Evolutionary conservation across 768 basidiomycete genomes (phyloP).

Genomic region (Cystofilobasidium capitatum): DNA sequence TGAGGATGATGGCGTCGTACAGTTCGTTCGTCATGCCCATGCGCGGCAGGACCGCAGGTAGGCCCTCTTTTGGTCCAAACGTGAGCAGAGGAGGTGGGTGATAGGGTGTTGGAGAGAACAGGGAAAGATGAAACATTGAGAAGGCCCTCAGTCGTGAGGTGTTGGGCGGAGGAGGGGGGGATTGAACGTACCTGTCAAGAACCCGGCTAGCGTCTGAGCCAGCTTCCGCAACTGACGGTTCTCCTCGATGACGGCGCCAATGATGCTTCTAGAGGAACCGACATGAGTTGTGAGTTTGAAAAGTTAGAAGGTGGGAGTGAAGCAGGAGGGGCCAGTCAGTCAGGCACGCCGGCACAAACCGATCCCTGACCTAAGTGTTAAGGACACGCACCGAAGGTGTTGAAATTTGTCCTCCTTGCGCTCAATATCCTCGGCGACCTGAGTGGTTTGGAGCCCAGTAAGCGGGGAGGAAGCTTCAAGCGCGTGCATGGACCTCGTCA

Average conservation of each 20-base stretch:
- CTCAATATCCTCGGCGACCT: too few relatives aligned
- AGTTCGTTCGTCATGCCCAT: background rate
- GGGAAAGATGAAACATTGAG: background rate
- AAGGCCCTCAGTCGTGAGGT: background rate
- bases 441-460: too few relatives aligned
- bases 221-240: background rate
- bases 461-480: too few relatives aligned
- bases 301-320: too few relatives aligned
- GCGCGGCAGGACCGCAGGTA: background rate
- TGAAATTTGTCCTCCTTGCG: background rate
- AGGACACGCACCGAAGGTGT: background rate
- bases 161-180: too few relatives aligned
- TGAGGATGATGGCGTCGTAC: constrained; percentile 2
- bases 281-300: too few relatives aligned
- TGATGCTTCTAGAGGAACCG: background rate
- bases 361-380: background rate
- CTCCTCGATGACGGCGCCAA: background rate
- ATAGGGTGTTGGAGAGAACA: background rate
- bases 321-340: background rate
- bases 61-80: background rate
- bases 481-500: too few relatives aligned
- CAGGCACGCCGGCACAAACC: background rate
- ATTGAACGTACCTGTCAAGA: too few relatives aligned
- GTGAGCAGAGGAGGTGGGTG: background rate
- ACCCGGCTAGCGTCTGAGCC: background rate